Evolutionary conservation across 306 rosid species (phyloP).

Genomic region (Corylus americana): DNA sequence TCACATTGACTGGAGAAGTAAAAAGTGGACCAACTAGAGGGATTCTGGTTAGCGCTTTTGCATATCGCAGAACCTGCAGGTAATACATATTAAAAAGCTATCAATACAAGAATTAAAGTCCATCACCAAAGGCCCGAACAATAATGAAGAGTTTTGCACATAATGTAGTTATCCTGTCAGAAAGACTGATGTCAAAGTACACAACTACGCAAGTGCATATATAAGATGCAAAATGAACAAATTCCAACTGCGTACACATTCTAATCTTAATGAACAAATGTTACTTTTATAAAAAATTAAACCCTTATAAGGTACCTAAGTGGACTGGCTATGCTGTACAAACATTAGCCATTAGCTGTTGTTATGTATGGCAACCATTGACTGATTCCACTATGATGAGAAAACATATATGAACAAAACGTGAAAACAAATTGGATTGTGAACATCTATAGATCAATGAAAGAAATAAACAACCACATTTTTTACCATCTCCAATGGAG

Average conservation of each 20-base stretch:
- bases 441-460: background rate
- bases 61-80: background rate
- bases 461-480: background rate
- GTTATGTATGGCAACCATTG: background rate
- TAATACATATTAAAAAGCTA: background rate
- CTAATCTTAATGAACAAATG: too few relatives aligned
- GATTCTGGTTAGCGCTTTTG: background rate
- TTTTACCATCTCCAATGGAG: constrained; percentile 1
- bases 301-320: too few relatives aligned
- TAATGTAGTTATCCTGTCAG: background rate
- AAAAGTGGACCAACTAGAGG: constrained; percentile 5
- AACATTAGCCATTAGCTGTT: background rate
- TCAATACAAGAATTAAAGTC: background rate
- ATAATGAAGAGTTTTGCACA: background rate
- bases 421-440: background rate
- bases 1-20: constrained; percentile 6
- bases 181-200: background rate
- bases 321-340: too few relatives aligned
- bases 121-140: background rate
- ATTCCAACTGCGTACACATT: too few relatives aligned
- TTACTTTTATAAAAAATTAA: too few relatives aligned
- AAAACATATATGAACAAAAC: background rate
- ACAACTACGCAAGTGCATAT: background rate
- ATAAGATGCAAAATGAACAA: background rate
- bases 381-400: background rate